phyloP scores from a whole-genome alignment of 352 stramenopile species.

The Chrysophaeum taylorii region DNA sequence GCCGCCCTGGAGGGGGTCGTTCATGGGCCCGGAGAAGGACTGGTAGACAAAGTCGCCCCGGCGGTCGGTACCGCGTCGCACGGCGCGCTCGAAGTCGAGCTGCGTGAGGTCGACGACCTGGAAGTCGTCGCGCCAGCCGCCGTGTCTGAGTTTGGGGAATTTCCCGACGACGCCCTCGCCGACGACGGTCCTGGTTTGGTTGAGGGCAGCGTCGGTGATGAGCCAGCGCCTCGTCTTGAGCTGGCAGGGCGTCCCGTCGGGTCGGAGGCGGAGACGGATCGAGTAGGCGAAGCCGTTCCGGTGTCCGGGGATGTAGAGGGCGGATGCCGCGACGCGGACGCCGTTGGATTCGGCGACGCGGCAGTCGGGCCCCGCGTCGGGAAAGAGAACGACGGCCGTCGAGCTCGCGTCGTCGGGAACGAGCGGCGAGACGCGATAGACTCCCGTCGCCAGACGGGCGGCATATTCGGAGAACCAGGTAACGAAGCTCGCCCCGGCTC shows the following conservation, averaged over 20 bases:
- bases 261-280: not conserved
- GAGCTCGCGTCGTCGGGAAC: not conserved
- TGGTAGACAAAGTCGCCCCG: constrained; percentile 5
- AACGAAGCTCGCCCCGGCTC: not conserved
- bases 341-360: not conserved
- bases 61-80: not conserved
- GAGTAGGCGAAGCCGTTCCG: constrained; percentile 2
- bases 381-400: not conserved
- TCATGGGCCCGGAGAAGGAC: not conserved
- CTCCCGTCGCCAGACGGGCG: not conserved
- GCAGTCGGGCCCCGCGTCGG: not conserved
- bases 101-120: not conserved
- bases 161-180: constrained; percentile 9
- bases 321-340: not conserved
- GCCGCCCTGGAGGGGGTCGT: not conserved
- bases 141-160: not conserved
- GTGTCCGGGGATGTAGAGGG: not conserved
- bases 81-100: not conserved
- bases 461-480: not conserved
- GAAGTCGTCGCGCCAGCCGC: constrained; percentile 1
- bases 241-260: not conserved
- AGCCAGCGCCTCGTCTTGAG: not conserved
- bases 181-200: not conserved
- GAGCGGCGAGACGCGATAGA: not conserved
- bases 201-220: not conserved